Base-by-base conservation (phyloP, 305 asterid genomes). In the Fraxinus nigra region DNA sequence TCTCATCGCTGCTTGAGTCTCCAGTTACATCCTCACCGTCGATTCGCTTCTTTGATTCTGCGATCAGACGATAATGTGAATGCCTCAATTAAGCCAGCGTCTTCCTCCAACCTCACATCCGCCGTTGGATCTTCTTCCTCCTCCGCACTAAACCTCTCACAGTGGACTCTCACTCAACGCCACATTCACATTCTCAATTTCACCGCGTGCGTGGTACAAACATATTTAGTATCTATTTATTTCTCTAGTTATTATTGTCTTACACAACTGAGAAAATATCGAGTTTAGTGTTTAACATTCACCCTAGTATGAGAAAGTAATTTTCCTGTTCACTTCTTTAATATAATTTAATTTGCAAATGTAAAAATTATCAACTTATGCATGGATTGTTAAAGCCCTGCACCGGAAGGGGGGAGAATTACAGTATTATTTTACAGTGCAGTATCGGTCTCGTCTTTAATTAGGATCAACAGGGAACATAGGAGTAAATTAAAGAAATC, bases 161-260 rank as follows among this genome's bases (percentile, higher is more conserved):
- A 89, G 16, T 88, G 77, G 91, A 82, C 85, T 56, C 82, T 91
- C 78, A 87, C 94, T 69, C 92, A 78, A 77, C 94, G 91, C 82
- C 96, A 92, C 85, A 83, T 92, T 79, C 88, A 85, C 56, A 70
- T 93, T 79, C 97, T 95, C 90, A 89, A 79, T 86, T 89, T 89
- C 92, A 85, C 89, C 84, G 97, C 98, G 75, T 95, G 94, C 91
- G 90, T 91, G 20, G 97, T 94, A 89, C 54, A 38, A 32, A 32
- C 5, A 43, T 20, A 16, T 7, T 46, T 34, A n/a, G 28, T 85
- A 51, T 63, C 76, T 86, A 48, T 80, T 77, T 13, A 24, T 70
- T 78, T 80, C 9, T 72, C 78, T 75, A 9, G 26, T 9, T 10
- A 20, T 40, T 40, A 10, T 40, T 35, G 33, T 59, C 38, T 54